Evolutionary conservation across 2,329 filamentous ascomycete species (phyloP).

Genomic region (Xylariomycetidae sp.): DNA sequence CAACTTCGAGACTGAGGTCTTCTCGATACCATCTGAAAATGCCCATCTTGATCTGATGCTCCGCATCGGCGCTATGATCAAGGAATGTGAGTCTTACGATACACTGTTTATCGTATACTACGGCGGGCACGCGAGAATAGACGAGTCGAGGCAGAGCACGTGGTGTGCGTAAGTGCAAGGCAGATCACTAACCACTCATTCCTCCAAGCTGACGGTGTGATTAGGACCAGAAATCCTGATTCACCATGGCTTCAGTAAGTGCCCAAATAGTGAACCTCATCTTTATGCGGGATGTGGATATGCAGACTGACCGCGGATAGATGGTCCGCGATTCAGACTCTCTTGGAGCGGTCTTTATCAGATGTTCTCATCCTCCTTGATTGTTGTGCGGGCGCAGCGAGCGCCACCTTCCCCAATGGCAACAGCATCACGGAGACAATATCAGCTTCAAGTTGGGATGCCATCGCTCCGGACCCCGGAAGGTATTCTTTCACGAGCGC

Average conservation of each 20-base stretch:
- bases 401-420: conserved; percentile 53
- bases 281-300: too few relatives aligned
- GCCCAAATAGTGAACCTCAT: conserved; percentile 1
- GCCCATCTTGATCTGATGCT: conserved; percentile 55
- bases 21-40: conserved; percentile 54
- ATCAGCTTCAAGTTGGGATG: conserved; percentile 58
- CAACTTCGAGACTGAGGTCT: conserved; percentile 53
- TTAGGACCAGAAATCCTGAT: conserved; percentile 43
- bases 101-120: conserved; percentile 57
- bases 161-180: conserved; percentile 57
- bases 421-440: conserved; percentile 58
- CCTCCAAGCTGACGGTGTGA: too few relatives aligned
- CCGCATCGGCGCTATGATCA: conserved; percentile 51
- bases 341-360: conserved; percentile 52
- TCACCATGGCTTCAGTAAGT: conserved; percentile 53
- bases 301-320: conserved; percentile 28
- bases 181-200: too few relatives aligned
- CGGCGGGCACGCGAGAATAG: conserved; percentile 55
- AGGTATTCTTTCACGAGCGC: conserved; percentile 57
- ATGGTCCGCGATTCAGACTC: conserved; percentile 58
- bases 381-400: conserved; percentile 57
- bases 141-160: conserved; percentile 55
- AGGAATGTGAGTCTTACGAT: conserved; percentile 50
- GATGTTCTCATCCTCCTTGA: conserved; percentile 56
- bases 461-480: conserved; percentile 55